Percentiles rank a stretch among this genome's conserved stretches.
These are phyloP conservation scores for Iberis pinnata DNA, from an alignment of 345 rosid species.

Conservation along the genomic window DNA sequence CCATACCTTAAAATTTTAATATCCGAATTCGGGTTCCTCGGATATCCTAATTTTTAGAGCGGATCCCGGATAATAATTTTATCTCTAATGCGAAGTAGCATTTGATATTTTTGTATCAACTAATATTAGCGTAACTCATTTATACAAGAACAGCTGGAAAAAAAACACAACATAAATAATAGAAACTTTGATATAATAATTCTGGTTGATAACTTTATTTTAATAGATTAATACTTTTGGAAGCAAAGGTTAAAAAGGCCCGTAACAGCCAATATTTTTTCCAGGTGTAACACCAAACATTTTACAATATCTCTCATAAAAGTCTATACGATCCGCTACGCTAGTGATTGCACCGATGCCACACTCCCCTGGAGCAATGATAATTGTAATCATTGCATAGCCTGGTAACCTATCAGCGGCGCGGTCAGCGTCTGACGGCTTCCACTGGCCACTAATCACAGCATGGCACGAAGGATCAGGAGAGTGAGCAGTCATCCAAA, in stretches of 20 bases:
- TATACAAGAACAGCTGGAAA: no score
- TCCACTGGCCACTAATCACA: constrained; percentile 47
- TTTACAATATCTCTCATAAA: constrained; percentile 57
- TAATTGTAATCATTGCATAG: constrained; percentile 50
- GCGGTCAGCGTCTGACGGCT: constrained; percentile 36
- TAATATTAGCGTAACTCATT: no score
- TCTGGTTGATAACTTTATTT: no score
- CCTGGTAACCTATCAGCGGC: constrained; percentile 46
- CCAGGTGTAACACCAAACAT: constrained; percentile 47
- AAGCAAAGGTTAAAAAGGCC: constrained; percentile 24
- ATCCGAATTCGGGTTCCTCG: no score
- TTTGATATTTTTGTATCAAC: no score
- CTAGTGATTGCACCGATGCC: constrained; percentile 35
- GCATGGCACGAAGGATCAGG: constrained; percentile 62
- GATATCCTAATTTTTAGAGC: no score
- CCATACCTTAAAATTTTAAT: no score
- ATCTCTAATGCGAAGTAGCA: no score
- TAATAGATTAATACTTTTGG: no score
- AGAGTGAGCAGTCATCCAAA: constrained; percentile 62
- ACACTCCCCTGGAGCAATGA: constrained; percentile 66
- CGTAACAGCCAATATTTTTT: constrained; percentile 52
- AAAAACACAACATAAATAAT: no score
- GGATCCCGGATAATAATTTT: no score
- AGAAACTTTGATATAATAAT: no score
- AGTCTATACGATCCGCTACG: constrained; percentile 57